Evolutionary conservation across 805 yeast genomes (phyloP), one percentile per base, ranked within the genome.

Genomic region (Ogataea sp.): DNA sequence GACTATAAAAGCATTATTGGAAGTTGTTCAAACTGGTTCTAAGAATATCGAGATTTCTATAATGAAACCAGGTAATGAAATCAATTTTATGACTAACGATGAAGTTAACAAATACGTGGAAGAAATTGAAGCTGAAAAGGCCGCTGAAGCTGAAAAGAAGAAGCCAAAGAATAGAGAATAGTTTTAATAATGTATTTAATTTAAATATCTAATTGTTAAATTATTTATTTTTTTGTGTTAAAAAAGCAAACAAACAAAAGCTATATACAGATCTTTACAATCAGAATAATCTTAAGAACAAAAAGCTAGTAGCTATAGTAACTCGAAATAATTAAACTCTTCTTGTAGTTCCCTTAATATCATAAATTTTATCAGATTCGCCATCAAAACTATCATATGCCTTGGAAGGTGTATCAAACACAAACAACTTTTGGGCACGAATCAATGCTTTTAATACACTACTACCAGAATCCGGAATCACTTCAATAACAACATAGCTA

Each of bases 1-100:
- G 53, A 78, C 97, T 2, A 78, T 93, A 37, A 85, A 84, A 66
- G 79, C 95, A 15, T 70, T 93, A 51, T 71, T 93, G 51, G 98
- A 93, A 62, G 97, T 93, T 37, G 98, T 93, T 20, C 97, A 93
- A 67, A 89, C 97, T 2, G 98, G 98, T 32, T 94, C 97, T 34
- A 85, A 86, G 59, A 93, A 93, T 62, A 89, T 93, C 56, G 98
- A 93, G 64, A 79, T 93, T 37, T 83, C 94, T 4, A 80, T 93
- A 29, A 78, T 90, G 75, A 77, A 75, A 45, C 84, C 96, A 24
- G 78, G 75, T 38, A 65, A 71, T 49, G 62, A 70, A 29, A 73
- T 85, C 49, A 72, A 73, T 46, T 64, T 66, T 39, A 71, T 89
- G 55, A 64, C 77, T 15, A 72, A 77, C 39, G 95, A 83, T 16